Percentiles rank a stretch among this genome's conserved stretches.
Evolutionary conservation across 2,329 filamentous ascomycete genomes (phyloP).

Genomic region (Colletotrichum ledebouriae): DNA sequence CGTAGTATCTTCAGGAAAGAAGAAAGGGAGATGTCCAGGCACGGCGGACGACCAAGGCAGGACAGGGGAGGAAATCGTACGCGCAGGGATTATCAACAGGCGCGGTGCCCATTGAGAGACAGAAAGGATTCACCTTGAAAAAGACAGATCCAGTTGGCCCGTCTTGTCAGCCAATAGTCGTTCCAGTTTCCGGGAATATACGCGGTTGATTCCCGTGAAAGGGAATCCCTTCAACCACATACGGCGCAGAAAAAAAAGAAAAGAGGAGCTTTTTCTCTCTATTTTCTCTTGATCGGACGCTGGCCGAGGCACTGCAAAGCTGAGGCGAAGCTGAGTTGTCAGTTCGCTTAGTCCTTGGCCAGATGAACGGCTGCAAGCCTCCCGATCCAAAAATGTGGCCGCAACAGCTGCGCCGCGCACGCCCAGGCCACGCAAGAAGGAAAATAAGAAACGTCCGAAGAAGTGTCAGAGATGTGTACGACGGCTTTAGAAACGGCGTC

Average conservation of each 20-base stretch:
- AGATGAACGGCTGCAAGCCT: slow-evolving; percentile 14
- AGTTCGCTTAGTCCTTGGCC: background rate
- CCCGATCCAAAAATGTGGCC: slow-evolving; percentile 7
- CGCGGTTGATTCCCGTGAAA: background rate
- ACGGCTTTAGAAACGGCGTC: slow-evolving; percentile 29
- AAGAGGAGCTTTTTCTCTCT: too few relatives aligned
- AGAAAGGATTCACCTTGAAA: background rate
- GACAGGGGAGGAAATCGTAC: slow-evolving; percentile 6
- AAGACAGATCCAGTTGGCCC: background rate
- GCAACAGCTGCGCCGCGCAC: slow-evolving; percentile 10
- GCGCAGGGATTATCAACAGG: slow-evolving; percentile 28
- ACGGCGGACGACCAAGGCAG: slow-evolving; percentile 14
- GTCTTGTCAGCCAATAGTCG: slow-evolving; percentile 1
- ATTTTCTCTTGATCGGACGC: slow-evolving; percentile 24
- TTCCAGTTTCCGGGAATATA: background rate
- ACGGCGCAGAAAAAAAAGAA: slow-evolving; percentile 22
- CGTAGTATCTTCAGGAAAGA: slow-evolving; percentile 16
- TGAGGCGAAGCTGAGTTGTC: slow-evolving; percentile 22
- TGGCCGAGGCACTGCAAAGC: slow-evolving; percentile 36
- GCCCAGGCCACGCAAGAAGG: background rate
- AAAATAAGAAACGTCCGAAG: slow-evolving; percentile 32
- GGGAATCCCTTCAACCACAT: slow-evolving; percentile 4
- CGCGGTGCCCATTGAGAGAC: background rate
- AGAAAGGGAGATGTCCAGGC: slow-evolving; percentile 9
- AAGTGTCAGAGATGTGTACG: slow-evolving; percentile 30